Conservation (phyloP, 2,329 filamentous ascomycete species). For the Stachybotrys elegans region DNA sequence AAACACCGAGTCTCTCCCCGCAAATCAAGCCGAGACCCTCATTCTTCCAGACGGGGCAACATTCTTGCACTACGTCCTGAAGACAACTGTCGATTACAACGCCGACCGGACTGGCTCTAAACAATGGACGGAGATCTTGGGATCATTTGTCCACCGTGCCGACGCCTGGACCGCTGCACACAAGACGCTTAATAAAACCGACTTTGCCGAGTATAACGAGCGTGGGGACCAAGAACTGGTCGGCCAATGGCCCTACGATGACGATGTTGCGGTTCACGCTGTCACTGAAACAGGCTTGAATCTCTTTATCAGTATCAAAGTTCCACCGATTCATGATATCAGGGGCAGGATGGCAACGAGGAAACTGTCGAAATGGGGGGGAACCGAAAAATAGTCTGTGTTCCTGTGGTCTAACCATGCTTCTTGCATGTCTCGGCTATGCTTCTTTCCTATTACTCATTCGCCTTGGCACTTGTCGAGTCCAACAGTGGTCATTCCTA, state of each 20-base stretch:
- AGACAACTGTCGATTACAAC: slow-evolving; percentile 36
- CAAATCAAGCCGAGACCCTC: slow-evolving; percentile 11
- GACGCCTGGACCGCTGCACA: slow-evolving; percentile 29
- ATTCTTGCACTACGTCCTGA: slow-evolving; percentile 34
- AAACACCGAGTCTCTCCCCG: slow-evolving; percentile 26
- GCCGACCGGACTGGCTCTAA: slow-evolving; percentile 26
- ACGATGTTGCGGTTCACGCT: slow-evolving; percentile 37
- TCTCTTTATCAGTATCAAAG: slow-evolving; percentile 20
- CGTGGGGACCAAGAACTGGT: slow-evolving; percentile 16
- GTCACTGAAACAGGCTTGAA: slow-evolving; percentile 37
- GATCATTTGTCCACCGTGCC: slow-evolving; percentile 25
- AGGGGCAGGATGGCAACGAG: no score
- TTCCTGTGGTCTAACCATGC: no score
- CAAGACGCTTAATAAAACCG: slow-evolving; percentile 20
- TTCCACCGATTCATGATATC: neutral
- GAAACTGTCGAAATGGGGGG: no score
- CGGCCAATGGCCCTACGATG: slow-evolving; percentile 37
- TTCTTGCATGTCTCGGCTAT: no score
- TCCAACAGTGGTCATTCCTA: no score
- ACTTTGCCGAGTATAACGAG: slow-evolving; percentile 30
- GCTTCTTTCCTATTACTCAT: no score
- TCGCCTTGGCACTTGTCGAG: no score
- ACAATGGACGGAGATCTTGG: slow-evolving; percentile 33
- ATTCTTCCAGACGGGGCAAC: slow-evolving; percentile 18
- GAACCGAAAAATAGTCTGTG: no score